phyloP scores from a whole-genome alignment of 805 yeast genomes.

The Metschnikowia dekortorum region DNA sequence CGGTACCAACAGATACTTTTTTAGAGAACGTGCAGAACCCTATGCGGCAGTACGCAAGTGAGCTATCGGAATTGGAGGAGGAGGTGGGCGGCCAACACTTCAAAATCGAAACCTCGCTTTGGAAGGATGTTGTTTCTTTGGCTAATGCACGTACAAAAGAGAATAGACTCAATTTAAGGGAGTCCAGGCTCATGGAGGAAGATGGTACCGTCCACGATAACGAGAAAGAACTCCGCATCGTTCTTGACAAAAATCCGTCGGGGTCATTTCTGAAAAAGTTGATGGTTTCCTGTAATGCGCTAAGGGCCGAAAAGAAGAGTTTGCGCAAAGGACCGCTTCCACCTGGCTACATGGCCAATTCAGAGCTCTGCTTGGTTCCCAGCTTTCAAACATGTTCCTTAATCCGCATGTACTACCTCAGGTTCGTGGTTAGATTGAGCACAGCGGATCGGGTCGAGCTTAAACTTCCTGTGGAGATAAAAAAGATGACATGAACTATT shows the following conservation, averaged over 20 bases:
- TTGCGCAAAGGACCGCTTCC: constrained; percentile 5
- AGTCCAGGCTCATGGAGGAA: constrained; percentile 16
- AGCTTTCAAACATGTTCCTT: constrained; percentile 35
- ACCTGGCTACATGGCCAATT: constrained; percentile 12
- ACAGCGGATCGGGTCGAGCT: constrained; percentile 21
- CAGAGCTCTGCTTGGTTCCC: constrained; percentile 33
- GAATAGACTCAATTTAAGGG: constrained; percentile 23
- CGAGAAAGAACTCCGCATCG: background rate
- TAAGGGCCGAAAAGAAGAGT: constrained; percentile 20
- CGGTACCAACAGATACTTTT: constrained; percentile 24
- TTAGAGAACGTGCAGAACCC: constrained; percentile 28
- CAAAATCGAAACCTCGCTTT: constrained; percentile 25
- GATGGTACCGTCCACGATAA: constrained; percentile 18
- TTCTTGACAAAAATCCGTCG: constrained; percentile 9
- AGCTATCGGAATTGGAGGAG: constrained; percentile 23
- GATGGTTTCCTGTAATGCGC: constrained; percentile 24
- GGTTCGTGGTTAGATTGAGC: constrained; percentile 18
- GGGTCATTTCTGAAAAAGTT: constrained; percentile 20
- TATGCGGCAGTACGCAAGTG: constrained; percentile 30
- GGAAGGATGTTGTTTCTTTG: constrained; percentile 28
- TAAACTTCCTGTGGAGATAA: constrained; percentile 22
- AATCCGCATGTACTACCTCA: constrained; percentile 32
- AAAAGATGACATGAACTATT: background rate
- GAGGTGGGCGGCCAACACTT: constrained; percentile 22
- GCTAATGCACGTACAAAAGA: constrained; percentile 29